Evolutionary conservation across 306 rosid species (phyloP).

Genomic region (Rubus parviflorus): DNA sequence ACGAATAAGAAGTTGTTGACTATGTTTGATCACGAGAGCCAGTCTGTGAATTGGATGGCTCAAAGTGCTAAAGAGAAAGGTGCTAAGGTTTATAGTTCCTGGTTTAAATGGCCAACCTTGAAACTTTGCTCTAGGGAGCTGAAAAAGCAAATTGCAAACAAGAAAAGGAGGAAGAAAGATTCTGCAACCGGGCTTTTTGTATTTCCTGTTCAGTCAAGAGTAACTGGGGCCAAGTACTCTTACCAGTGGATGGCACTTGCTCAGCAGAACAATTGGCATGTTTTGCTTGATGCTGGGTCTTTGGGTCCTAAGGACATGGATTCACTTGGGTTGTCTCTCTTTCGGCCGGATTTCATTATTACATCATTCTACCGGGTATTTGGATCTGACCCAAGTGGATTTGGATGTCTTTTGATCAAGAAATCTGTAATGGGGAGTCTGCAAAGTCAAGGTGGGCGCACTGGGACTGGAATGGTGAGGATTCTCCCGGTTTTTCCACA

Average conservation of each 20-base stretch:
- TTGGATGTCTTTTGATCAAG: constrained; percentile 90
- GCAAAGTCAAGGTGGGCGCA: constrained; percentile 83
- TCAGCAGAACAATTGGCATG: constrained; percentile 99
- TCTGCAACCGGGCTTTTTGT: constrained; percentile 89
- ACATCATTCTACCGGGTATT: constrained; percentile 95
- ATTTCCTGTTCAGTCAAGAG: constrained; percentile 97
- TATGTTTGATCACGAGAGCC: constrained; percentile 99
- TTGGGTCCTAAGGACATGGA: constrained; percentile 99
- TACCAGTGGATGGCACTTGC: constrained; percentile 99
- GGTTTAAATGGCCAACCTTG: constrained; percentile 99
- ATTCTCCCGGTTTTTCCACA: constrained; percentile 79
- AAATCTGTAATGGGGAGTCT: constrained; percentile 89
- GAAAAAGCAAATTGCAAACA: constrained; percentile 79
- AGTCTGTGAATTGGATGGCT: constrained; percentile 96
- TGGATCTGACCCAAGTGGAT: constrained; percentile 92
- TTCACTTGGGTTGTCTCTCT: constrained; percentile 93
- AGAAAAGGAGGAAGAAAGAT: constrained; percentile 92
- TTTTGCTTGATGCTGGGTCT: constrained; percentile 94
- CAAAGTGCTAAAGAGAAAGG: constrained; percentile 92
- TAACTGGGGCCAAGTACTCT: constrained; percentile 95
- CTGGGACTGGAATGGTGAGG: constrained; percentile 96
- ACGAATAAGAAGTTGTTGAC: constrained; percentile 84
- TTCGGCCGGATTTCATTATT: constrained; percentile 86
- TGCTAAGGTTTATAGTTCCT: constrained; percentile 83
- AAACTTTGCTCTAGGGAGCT: constrained; percentile 91